phyloP scores from a whole-genome alignment of 2,329 filamentous ascomycete species.

The Aspergillaceae sp. region DNA sequence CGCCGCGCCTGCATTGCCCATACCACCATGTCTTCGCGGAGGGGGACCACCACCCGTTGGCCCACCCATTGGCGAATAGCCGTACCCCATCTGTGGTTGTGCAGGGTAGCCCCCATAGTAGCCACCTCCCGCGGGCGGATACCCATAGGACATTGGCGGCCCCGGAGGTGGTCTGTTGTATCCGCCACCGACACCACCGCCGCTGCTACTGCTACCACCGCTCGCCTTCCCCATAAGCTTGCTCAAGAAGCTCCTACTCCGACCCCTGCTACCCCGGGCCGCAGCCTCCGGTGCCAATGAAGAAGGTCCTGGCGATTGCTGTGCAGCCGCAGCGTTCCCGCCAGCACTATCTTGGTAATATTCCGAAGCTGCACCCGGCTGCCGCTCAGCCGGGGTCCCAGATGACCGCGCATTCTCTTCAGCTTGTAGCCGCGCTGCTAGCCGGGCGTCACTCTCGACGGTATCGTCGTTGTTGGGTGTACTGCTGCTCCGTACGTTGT shows the following conservation, averaged over 20 bases:
- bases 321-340: constrained; percentile 1
- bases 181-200: not conserved
- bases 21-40: constrained; percentile 39
- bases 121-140: constrained; percentile 10
- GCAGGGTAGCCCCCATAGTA: constrained; percentile 27
- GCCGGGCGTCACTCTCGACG: constrained; percentile 58
- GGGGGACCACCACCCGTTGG: constrained; percentile 10
- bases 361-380: constrained; percentile 34
- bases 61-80: constrained; percentile 14
- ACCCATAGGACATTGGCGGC: constrained; percentile 19
- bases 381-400: constrained; percentile 11
- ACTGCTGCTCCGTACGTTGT: constrained; percentile 31
- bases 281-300: constrained; percentile 25
- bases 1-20: constrained; percentile 65
- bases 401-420: constrained; percentile 63
- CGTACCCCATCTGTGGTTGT: constrained; percentile 25
- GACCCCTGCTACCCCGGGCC: constrained; percentile 13
- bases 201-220: constrained; percentile 9
- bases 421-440: constrained; percentile 70
- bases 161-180: constrained; percentile 10
- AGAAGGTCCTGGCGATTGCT: constrained; percentile 4
- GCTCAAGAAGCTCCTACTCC: constrained; percentile 41
- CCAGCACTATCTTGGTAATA: constrained; percentile 36
- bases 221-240: constrained; percentile 45
- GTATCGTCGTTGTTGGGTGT: constrained; percentile 9